Base-by-base conservation (phyloP, 495 filamentous ascomycete genomes). In the Tuber borchii region DNA sequence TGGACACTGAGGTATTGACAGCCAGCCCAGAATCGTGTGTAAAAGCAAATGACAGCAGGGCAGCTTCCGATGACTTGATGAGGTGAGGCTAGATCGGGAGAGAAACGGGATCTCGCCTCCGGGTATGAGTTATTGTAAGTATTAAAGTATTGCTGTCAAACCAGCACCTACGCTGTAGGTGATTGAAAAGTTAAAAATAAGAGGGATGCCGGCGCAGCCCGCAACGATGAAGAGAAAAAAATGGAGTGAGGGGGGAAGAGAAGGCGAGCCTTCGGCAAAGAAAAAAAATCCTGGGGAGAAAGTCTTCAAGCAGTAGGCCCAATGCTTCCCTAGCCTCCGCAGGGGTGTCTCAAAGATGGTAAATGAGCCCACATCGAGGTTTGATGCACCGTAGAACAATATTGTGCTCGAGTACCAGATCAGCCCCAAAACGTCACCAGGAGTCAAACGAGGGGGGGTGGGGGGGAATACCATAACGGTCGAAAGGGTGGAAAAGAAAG, bases 1-100 rank as follows among this genome's bases (percentile, higher is more conserved):
- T 68, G 71, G 74, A 74, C 71, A 26, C 71, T 61, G 68, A 65
- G 17, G 43, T 73, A 65, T 65, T 65, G 56, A 69, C 65, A 73
- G 69, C 77, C 71, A 71, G 77, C 43, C 31, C 19, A 42, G 34
- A 20, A 68, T 74, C 37, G 68, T 12, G 19, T 70, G 37, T 37
- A 44, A 51, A 70, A 45, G 68, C 37, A 42, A 39, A n/a, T 45
- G 56, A 51, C 39, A 70, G 56, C 26, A 7, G 56, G 8, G 10
- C 48, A 56, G 48, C 22, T 26, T 56, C 48, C 14, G 48, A 10
- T 2, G 48, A 56, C 48, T 14, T 56, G 48, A 26, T 12, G 22
- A 56, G 20, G 48, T 26, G 22, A 6, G 22, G 22, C 20, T 16
- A 46, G 16, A 12, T 19, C 19, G 45, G 45, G 45, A 19, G 16